Percentiles rank a stretch among this genome's conserved stretches.
Evolutionary conservation across 2,329 filamentous ascomycete genomes (phyloP).

Genomic region (Nemania sp.): DNA sequence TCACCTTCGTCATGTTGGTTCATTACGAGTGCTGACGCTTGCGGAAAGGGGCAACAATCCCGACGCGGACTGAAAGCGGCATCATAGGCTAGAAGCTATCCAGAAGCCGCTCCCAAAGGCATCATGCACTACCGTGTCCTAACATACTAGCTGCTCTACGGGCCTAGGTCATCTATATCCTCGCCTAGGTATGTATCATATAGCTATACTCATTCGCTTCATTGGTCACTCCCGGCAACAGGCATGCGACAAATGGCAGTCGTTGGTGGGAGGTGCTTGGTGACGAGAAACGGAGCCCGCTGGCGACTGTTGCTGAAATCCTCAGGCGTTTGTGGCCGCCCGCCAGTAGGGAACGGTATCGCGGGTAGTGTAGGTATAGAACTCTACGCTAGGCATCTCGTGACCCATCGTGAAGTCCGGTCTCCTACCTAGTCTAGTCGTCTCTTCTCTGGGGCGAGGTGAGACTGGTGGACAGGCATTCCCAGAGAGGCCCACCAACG

Average conservation of each 20-base stretch:
- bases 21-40: neutral
- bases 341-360: too few species aligned
- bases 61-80: conserved; percentile 13
- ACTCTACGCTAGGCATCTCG: neutral
- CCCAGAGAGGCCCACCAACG: conserved; percentile 16
- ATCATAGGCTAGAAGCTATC: neutral
- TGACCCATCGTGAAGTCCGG: conserved; percentile 5
- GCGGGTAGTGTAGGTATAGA: too few species aligned
- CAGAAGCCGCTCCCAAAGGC: neutral
- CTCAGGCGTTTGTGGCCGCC: neutral
- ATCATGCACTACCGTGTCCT: too few species aligned
- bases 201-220: conserved; percentile 7
- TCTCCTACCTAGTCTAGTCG: conserved; percentile 5
- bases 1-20: conserved; percentile 16
- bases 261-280: neutral
- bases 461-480: conserved; percentile 26
- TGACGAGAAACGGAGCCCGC: conserved; percentile 4
- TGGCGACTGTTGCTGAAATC: conserved; percentile 3
- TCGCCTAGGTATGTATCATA: neutral
- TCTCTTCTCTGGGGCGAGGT: conserved; percentile 10
- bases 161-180: too few species aligned
- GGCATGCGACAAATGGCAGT: conserved; percentile 16
- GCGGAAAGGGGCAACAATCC: conserved; percentile 9
- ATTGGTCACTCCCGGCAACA: conserved; percentile 15
- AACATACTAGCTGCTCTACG: conserved; percentile 2